Percentiles rank a stretch among this genome's conserved stretches.
Conservation (phyloP, 495 filamentous ascomycete genomes). For the Viridothelium virens region DNA sequence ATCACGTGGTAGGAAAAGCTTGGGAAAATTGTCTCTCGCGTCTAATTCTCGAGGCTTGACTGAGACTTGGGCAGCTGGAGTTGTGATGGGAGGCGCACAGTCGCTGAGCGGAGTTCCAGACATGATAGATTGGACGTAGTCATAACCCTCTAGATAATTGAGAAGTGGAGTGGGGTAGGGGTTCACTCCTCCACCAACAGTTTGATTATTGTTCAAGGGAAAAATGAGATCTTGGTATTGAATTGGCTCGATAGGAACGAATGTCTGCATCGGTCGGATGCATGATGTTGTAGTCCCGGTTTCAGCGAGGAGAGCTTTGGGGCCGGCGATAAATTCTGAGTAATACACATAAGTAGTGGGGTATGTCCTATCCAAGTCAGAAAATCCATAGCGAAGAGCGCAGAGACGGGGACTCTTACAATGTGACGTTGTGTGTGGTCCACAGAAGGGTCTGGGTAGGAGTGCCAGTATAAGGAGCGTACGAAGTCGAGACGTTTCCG, state of each 20-base stretch:
- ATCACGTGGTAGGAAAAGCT: not conserved
- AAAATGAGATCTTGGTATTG: slow-evolving; percentile 4
- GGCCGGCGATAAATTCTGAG: not conserved
- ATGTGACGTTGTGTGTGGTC: not conserved
- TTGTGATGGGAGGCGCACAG: not conserved
- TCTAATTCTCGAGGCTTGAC: not conserved
- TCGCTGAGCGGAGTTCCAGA: not conserved
- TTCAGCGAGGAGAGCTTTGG: slow-evolving; percentile 6
- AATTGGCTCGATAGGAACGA: not conserved
- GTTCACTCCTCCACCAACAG: not conserved
- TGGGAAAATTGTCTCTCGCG: not conserved
- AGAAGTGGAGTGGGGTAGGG: not conserved
- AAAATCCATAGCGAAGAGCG: not conserved
- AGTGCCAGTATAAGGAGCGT: not conserved
- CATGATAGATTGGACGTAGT: not conserved
- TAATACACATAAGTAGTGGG: slow-evolving; percentile 3
- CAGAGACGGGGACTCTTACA: not conserved
- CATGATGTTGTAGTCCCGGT: not conserved
- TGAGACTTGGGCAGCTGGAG: not conserved
- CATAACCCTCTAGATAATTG: not conserved
- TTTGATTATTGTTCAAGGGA: not conserved
- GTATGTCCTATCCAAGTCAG: not conserved
- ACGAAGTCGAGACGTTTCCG: slow-evolving; percentile 8
- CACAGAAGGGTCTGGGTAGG: not conserved
- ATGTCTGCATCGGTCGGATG: not conserved